A percentile compares a stretch with the other conserved stretches of the same genome.
Evolutionary conservation across 768 basidiomycete species (phyloP).

Genomic region (Royoungia palumana): DNA sequence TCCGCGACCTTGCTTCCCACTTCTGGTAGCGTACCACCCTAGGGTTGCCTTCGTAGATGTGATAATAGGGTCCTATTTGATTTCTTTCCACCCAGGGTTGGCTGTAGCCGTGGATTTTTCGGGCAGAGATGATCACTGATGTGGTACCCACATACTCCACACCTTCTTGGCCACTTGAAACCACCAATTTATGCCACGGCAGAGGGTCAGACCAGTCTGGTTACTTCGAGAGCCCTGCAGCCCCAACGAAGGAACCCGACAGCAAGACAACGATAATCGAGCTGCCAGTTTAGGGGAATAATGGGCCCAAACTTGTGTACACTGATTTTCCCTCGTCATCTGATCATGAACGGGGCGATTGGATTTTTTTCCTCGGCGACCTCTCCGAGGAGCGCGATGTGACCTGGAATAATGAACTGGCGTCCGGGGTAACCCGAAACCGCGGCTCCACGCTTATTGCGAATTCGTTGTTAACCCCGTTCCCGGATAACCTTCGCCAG

Average conservation of each 20-base stretch:
- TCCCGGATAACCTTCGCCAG: too few species aligned
- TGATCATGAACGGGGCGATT: not conserved
- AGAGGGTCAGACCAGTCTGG: not conserved
- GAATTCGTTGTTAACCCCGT: too few species aligned
- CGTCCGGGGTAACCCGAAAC: slow-evolving; percentile 2
- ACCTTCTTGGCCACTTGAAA: not conserved
- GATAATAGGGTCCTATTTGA: slow-evolving; percentile 1
- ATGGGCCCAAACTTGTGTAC: not conserved
- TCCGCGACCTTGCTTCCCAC: slow-evolving; percentile 11
- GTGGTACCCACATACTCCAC: not conserved
- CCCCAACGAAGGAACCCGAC: not conserved
- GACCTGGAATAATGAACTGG: not conserved
- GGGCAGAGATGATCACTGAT: slow-evolving; percentile 8
- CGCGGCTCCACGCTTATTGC: not conserved
- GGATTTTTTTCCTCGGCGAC: not conserved
- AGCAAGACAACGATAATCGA: slow-evolving; percentile 2
- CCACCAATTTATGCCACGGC: not conserved
- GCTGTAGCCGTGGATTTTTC: not conserved
- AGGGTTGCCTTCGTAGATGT: slow-evolving; percentile 29
- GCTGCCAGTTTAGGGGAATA: not conserved
- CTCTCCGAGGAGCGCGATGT: not conserved
- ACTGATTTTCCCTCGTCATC: not conserved
- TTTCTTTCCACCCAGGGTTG: slow-evolving; percentile 6
- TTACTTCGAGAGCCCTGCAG: not conserved
- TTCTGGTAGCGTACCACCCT: slow-evolving; percentile 29